phyloP scores from a whole-genome alignment of 139 green algal species.

The Tetradesmus lagerheimii region DNA sequence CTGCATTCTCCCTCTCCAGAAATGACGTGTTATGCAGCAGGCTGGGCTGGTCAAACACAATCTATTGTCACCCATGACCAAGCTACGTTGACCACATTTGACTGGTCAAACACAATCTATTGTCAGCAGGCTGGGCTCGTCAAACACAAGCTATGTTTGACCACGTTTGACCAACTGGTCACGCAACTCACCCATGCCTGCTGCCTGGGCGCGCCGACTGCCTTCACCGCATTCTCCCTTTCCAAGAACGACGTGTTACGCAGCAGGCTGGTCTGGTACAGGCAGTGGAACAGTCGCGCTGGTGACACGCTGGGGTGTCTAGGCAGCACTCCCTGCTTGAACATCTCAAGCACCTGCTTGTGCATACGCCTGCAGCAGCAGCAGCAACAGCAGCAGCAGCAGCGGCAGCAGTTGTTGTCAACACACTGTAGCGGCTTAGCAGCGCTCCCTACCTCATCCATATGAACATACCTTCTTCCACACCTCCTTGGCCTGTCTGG shows the following conservation, averaged over 20 bases:
- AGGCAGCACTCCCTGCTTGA: neutral
- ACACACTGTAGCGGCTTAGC: neutral
- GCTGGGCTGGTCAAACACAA: constrained; percentile 33
- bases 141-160: no score
- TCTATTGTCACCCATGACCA: no score
- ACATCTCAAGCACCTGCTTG: constrained; percentile 24
- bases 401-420: neutral
- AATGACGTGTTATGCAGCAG: constrained; percentile 35
- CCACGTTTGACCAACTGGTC: no score
- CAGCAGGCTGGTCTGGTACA: constrained; percentile 37
- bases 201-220: neutral
- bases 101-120: no score
- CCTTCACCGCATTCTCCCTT: neutral
- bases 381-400: neutral
- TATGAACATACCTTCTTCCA: neutral
- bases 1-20: constrained; percentile 16
- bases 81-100: no score
- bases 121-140: no score
- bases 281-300: neutral
- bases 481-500: neutral
- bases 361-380: constrained; percentile 27
- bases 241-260: constrained; percentile 36
- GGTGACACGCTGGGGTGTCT: neutral
- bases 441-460: neutral
- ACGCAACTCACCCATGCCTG: constrained; percentile 36